Conservation (phyloP, 2,329 filamentous ascomycete species). For the Colletotrichum sp. region DNA sequence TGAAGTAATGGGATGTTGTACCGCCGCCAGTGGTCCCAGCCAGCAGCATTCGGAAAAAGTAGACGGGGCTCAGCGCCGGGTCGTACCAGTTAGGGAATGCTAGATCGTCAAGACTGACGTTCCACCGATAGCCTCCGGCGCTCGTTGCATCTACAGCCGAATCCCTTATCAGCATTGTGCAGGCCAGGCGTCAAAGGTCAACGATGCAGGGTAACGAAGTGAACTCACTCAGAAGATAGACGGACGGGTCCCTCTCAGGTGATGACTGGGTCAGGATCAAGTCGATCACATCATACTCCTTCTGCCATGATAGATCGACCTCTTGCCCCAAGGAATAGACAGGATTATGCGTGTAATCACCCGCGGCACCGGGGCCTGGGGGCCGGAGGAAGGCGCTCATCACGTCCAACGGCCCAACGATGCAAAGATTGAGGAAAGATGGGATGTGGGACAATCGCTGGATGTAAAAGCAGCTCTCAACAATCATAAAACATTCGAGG, state of each 20-base stretch:
- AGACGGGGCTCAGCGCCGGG: background rate
- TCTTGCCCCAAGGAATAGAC: background rate
- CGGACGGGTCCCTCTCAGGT: background rate
- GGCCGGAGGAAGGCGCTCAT: background rate
- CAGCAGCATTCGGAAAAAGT: background rate
- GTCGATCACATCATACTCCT: background rate
- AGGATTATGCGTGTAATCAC: background rate
- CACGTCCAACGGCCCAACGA: background rate
- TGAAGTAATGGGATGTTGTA: background rate
- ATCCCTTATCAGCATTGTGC: background rate
- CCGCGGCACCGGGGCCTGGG: background rate
- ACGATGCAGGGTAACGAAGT: background rate
- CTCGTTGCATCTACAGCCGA: background rate
- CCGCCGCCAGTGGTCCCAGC: background rate
- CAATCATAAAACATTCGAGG: accelerated
- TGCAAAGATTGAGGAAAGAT: background rate
- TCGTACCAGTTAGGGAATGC: background rate
- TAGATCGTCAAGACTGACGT: background rate
- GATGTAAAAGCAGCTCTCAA: accelerated
- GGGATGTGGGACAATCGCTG: background rate
- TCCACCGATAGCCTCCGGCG: background rate
- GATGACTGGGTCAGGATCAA: background rate
- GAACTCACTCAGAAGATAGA: background rate
- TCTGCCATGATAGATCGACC: background rate
- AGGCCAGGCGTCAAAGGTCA: background rate